Conservation (phyloP, 1,284 basidiomycete genomes). For the Rhodotorula mucilaginosa region DNA sequence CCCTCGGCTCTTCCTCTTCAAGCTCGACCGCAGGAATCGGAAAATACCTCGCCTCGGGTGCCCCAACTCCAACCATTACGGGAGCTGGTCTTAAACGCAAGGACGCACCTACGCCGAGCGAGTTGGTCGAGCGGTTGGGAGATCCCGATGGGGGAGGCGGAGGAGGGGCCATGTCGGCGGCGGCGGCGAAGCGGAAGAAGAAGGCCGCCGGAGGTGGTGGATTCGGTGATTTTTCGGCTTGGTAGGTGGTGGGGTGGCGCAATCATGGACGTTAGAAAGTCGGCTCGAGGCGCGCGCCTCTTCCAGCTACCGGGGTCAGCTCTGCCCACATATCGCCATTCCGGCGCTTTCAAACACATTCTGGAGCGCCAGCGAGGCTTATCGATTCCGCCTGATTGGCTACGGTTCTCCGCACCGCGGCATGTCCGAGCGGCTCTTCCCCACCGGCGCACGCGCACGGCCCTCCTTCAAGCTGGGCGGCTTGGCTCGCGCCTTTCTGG, state of each 20-base stretch:
- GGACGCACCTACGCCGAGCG: conserved; percentile 46
- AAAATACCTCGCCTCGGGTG: conserved; percentile 49
- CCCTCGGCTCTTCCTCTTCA: neutral
- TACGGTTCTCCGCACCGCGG: too few species aligned
- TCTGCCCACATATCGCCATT: too few species aligned
- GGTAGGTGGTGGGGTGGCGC: conserved; percentile 25
- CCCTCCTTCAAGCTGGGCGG: too few species aligned
- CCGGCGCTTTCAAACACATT: too few species aligned
- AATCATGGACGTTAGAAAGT: neutral
- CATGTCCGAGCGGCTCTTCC: too few species aligned
- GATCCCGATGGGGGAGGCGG: conserved; percentile 36
- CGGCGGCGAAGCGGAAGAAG: conserved; percentile 52
- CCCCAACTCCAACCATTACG: conserved; percentile 1
- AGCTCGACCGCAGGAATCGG: conserved; percentile 47
- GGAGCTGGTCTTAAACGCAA: conserved; percentile 32
- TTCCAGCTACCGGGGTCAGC: too few species aligned
- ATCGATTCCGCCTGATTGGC: too few species aligned
- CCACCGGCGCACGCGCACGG: too few species aligned
- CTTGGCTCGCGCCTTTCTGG: too few species aligned
- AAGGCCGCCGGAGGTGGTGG: conserved; percentile 74
- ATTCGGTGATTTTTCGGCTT: conserved; percentile 66
- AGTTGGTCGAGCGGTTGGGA: conserved; percentile 12
- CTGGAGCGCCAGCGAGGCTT: too few species aligned
- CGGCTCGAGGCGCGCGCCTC: too few species aligned
- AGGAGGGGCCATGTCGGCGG: conserved; percentile 30